A percentile compares a stretch with the other conserved stretches of the same genome.
Conservation (phyloP, 306 rosid genomes). For the Sophora flavescens region DNA sequence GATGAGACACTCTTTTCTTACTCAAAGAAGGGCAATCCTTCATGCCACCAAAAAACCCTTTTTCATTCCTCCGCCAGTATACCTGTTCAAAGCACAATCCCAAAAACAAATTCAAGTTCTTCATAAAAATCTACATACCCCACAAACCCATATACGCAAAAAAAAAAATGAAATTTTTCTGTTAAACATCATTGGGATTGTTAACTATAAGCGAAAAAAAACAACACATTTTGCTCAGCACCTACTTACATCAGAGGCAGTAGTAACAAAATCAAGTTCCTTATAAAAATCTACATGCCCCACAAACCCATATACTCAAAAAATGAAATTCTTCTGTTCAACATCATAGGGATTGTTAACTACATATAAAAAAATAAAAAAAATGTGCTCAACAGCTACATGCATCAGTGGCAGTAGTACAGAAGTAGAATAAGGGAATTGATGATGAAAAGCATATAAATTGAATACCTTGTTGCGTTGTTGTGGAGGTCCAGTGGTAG, state of each 20-base stretch:
- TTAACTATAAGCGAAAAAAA: neutral
- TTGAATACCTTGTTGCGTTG: conserved; percentile 47
- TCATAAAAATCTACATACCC: neutral
- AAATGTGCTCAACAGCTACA: neutral
- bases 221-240: too few relatives aligned
- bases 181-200: neutral
- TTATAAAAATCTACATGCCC: neutral
- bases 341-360: neutral
- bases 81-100: conserved; percentile 52
- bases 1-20: conserved; percentile 53
- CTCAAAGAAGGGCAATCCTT: conserved; percentile 43
- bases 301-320: neutral
- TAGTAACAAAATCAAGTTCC: neutral
- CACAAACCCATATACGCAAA: neutral
- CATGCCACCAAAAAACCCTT: conserved; percentile 33
- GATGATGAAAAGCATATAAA: neutral
- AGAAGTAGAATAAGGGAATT: neutral
- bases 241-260: too few relatives aligned
- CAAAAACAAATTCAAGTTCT: neutral
- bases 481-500: conserved; percentile 36
- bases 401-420: neutral
- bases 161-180: neutral
- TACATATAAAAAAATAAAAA: neutral
- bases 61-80: conserved; percentile 46
- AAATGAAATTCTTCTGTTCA: neutral